Evolutionary conservation across 805 yeast genomes (phyloP), one percentile per base, ranked within the genome.

Genomic region (Yamadazyma sp.): DNA sequence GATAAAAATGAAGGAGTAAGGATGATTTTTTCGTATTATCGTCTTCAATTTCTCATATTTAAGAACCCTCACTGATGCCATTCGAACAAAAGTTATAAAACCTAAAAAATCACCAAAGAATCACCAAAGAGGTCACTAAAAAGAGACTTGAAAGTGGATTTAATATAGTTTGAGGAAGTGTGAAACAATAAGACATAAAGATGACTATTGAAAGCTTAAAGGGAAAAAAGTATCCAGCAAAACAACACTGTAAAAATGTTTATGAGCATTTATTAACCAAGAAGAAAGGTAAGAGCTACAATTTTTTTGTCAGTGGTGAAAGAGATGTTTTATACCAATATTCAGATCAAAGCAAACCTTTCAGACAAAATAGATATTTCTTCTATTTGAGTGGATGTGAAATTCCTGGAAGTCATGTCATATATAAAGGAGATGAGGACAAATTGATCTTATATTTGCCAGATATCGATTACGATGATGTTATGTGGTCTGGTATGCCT

Each of bases 401-500:
- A 44, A 70, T 86, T 31, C 87, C 93, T 0, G 94, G 93, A 1
- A 70, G 83, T 22, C 82, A 77, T 47, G 73, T 86, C 1, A 61
- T 83, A 15, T 91, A 75, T 52, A 66, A 76, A 31, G 50, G 79
- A 24, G 52, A 46, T 3, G 47, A 58, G 5, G 86, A 81, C 28
- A 70, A 76, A 35, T 67, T 87, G 42, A 77, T 80, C 0, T 63
- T 91, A 17, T 91, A 83, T 52, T 66, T 93, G 33, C 97, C 98
- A 1, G 75, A 83, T 35, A 70, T 91, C 25, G 96, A 88, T 52
- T 62, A 73, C 27, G 98, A 93, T 28, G 96, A 86, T 53, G 83
- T 91, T 27, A 83, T 93, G 87, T 91, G 98, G 98, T 81, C 93
- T 39, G 98, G 98, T 0, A 53, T 82, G 59, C 98, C 98, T 4